These are phyloP conservation scores for Takashimella koratensis DNA, from an alignment of 1,284 basidiomycete species.

Conservation along the genomic window DNA sequence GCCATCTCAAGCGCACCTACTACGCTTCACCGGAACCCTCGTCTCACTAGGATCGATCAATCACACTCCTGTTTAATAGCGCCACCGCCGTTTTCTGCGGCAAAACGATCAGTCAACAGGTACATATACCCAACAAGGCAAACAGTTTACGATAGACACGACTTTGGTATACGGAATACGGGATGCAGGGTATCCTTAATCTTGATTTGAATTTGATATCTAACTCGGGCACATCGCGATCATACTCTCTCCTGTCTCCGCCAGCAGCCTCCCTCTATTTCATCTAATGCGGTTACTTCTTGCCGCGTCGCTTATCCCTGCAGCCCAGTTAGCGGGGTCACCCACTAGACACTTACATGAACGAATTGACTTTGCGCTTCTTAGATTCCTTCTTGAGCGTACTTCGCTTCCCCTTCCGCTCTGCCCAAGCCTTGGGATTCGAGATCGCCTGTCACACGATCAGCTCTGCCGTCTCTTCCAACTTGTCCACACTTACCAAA, in stretches of 20 bases:
- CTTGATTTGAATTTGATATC: background rate
- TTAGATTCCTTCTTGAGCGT: conserved; percentile 76
- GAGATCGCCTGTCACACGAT: conserved; percentile 22
- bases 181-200: background rate
- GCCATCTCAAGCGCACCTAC: conserved; percentile 73
- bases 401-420: conserved; percentile 70
- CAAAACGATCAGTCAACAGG: too few relatives aligned
- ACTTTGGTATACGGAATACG: background rate
- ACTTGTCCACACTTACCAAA: conserved; percentile 56
- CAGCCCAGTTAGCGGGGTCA: background rate
- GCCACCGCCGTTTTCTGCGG: too few relatives aligned
- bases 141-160: background rate
- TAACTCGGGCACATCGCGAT: background rate
- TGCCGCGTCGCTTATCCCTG: background rate
- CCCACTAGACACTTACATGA: conserved; percentile 23
- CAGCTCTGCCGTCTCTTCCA: too few relatives aligned
- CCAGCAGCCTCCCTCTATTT: too few relatives aligned
- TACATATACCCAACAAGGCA: too few relatives aligned
- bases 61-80: too few relatives aligned
- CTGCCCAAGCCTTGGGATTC: conserved; percentile 52
- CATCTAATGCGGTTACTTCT: background rate
- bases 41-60: background rate
- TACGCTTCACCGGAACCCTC: conserved; percentile 19
- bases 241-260: background rate
- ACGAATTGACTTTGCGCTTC: conserved; percentile 62